Percentiles rank a stretch among this genome's conserved stretches.
Evolutionary conservation across 2,329 filamentous ascomycete genomes (phyloP).

Genomic region (Coniella lustricola): DNA sequence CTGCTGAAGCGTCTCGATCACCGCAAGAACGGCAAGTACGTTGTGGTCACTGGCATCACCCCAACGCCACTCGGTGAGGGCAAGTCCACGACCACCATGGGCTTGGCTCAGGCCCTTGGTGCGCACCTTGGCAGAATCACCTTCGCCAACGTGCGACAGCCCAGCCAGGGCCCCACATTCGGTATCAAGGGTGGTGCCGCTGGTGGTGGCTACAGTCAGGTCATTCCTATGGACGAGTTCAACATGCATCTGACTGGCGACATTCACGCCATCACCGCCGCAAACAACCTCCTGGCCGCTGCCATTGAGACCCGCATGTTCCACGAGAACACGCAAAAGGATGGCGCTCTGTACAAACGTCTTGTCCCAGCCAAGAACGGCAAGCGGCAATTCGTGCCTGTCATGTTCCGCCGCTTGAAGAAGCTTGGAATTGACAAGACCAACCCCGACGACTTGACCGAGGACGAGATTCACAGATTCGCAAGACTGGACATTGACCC

Average conservation of each 20-base stretch:
- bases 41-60: constrained; percentile 92
- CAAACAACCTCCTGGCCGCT: constrained; percentile 93
- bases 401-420: constrained; percentile 90
- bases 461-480: constrained; percentile 81
- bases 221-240: constrained; percentile 99
- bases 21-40: constrained; percentile 80
- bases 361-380: constrained; percentile 87
- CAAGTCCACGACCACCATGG: constrained; percentile 97
- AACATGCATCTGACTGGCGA: constrained; percentile 96
- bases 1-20: constrained; percentile 79
- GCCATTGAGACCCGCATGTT: constrained; percentile 98
- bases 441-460: constrained; percentile 80
- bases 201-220: constrained; percentile 95
- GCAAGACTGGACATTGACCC: constrained; percentile 95
- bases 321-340: constrained; percentile 93
- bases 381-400: constrained; percentile 74
- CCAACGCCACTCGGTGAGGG: constrained; percentile 94
- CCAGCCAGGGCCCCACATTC: constrained; percentile 94
- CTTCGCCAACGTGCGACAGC: constrained; percentile 95
- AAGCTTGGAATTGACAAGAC: constrained; percentile 97
- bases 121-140: constrained; percentile 80
- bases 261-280: constrained; percentile 93
- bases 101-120: constrained; percentile 84
- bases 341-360: constrained; percentile 77
- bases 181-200: constrained; percentile 98